Evolutionary conservation across 345 rosid species (phyloP), one percentile per base, ranked within the genome.

Genomic region (Populus davidiana): DNA sequence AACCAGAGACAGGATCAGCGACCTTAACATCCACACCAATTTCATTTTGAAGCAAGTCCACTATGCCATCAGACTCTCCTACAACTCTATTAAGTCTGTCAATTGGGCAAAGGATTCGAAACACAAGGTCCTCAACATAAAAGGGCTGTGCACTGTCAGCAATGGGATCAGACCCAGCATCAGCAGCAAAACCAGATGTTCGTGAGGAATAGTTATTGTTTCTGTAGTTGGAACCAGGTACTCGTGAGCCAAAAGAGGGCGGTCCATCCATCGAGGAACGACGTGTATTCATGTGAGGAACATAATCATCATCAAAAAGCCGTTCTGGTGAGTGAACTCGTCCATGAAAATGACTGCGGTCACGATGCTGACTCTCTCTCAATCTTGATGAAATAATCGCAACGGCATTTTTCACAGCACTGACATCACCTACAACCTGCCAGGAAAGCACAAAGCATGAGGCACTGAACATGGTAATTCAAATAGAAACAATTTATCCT

Each of bases 301-400:
- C 72, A 83, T 86, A 92, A 74, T 96, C 97, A 44, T 96, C 99
- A 76, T 90, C 94, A 31, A 90, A 88, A 75, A 83, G 73, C 16
- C 88, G 86, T 54, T 95, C 99, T 1, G 97, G 98, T 65, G 96
- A 93, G 70, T 90, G 95, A 54, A 77, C 6, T 78, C 96, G 85
- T 71, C 97, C 97, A 76, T 87, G 96, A 75, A 93, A 86, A 83
- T 92, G 82, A 88, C 86, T 86, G 72, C 95, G 93, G 73, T 94
- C 97, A 75, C 98, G 95, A 86, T 93, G 98, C 71, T 96, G 99
- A 81, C 99, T 94, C 91, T 93, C 99, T 84, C 94, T 86, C 84
- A 96, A 82, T 75, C 97, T 97, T 3, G 92, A 88, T 63, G 98
- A 91, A 77, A 96, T 91, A 71, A 86, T 81, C 5, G 86, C 83